Evolutionary conservation across 345 rosid genomes (phyloP), one percentile per base, ranked within the genome.

Genomic region (Populus alba): DNA sequence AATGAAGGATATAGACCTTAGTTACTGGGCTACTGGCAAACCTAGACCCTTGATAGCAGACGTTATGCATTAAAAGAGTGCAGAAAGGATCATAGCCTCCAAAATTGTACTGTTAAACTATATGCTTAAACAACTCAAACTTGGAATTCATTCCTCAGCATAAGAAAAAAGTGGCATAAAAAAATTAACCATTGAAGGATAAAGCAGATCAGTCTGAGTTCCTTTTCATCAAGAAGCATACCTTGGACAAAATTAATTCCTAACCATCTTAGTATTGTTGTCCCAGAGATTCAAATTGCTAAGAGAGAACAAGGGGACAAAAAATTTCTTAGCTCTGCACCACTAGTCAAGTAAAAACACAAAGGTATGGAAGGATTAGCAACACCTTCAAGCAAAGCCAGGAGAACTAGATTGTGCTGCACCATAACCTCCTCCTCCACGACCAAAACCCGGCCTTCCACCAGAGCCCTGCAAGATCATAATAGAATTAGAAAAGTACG

Each of bases 391-490:
- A 82, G 91, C 69, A 16, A 89, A 78, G 13, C 83, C 88, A 47
- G 92, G 57, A 11, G 82, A 84, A 68, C 89, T 86, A 57, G 89
- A 79, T 68, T 89, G 90, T 18, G 88, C 87, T 71, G 87, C 88
- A 9, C 88, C 70, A 63, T 79, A 86, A 53, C 91, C 88, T 29
- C 96, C 92, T 78, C 91, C 90, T 35, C 97, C 96, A n/a, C 96
- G 92, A 57, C 97, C 97, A 83, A 91, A 91, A 17, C 88, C 89
- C 29, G 92, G 87, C 77, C 94, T 89, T 65, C 87, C 90, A 75
- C 92, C 90, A 74, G 94, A 38, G 20, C 88, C 90, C 94, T 90
- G 82, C 66, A 77, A 41, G 63, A 20, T 75, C 18, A 11, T n/a
- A n/a, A n/a, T n/a, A 57, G 1, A 57, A 57, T 57, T 57, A 57